A percentile compares a stretch with the other conserved stretches of the same genome.
Evolutionary conservation across 1,284 basidiomycete genomes (phyloP).

Genomic region (Laetiporus sulphureus): DNA sequence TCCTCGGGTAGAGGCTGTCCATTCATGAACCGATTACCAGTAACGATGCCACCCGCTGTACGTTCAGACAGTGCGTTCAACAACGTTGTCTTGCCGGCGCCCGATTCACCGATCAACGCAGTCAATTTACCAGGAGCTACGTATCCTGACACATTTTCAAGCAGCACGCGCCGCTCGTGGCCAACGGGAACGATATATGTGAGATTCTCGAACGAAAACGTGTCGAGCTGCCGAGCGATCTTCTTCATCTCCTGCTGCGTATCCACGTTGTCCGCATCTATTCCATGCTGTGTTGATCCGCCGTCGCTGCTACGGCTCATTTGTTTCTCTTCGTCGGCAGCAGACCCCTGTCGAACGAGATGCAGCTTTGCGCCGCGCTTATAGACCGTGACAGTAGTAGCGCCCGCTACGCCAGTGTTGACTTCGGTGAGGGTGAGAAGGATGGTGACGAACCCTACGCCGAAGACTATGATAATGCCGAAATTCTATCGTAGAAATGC

Average conservation of each 20-base stretch:
- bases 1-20: conserved; percentile 65
- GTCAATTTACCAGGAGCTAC: conserved; percentile 78
- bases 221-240: conserved; percentile 28
- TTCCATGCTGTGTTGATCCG: neutral
- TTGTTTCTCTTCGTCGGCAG: conserved; percentile 26
- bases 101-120: conserved; percentile 77
- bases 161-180: conserved; percentile 50
- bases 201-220: conserved; percentile 62
- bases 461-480: conserved; percentile 48
- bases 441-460: conserved; percentile 35
- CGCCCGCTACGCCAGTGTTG: conserved; percentile 29
- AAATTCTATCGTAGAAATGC: conserved; percentile 34
- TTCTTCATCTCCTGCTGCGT: conserved; percentile 16
- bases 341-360: conserved; percentile 5
- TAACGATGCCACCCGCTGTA: conserved; percentile 73
- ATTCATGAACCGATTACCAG: conserved; percentile 75
- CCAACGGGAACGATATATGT: conserved; percentile 57
- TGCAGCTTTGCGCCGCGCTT: conserved; percentile 35
- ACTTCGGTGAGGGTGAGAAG: conserved; percentile 51
- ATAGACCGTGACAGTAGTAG: conserved; percentile 32
- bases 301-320: neutral
- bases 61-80: conserved; percentile 83
- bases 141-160: conserved; percentile 80
- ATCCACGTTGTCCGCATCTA: conserved; percentile 5
- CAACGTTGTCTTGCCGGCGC: conserved; percentile 77